Conservation (phyloP, 257 asterid genomes). For the Schizonepeta tenuifolia region DNA sequence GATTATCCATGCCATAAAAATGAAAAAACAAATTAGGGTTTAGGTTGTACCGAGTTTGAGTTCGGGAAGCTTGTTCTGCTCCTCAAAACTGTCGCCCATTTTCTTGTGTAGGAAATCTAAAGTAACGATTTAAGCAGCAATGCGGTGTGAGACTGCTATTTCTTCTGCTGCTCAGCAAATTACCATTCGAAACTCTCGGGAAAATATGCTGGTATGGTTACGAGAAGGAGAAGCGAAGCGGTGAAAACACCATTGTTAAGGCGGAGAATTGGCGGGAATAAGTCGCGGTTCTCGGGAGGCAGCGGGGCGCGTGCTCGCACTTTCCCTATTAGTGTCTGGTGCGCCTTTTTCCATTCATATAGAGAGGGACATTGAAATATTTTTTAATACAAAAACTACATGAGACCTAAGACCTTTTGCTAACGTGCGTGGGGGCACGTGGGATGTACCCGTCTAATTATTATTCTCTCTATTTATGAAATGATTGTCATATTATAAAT, state of each 20-base stretch:
- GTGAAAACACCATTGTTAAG: background rate
- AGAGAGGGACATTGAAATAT: no score
- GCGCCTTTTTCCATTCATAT: background rate
- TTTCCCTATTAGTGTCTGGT: background rate
- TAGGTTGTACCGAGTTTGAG: conserved; percentile 71
- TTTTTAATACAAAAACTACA: no score
- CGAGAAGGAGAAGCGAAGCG: background rate
- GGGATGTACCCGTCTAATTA: no score
- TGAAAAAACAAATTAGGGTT: conserved; percentile 34
- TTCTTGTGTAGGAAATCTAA: background rate
- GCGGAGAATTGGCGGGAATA: conserved; percentile 45
- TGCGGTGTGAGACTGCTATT: background rate
- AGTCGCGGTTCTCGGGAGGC: conserved; percentile 19
- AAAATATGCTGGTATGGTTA: background rate
- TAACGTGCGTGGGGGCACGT: no score
- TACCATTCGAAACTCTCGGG: background rate
- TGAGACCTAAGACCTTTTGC: no score
- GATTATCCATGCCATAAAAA: background rate
- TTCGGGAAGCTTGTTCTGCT: conserved; percentile 82
- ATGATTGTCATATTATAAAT: no score
- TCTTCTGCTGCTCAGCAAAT: background rate
- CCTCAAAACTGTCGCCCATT: conserved; percentile 66
- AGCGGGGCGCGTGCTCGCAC: conserved; percentile 22
- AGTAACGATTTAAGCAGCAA: background rate
- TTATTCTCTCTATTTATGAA: no score